Evolutionary conservation across 2,329 filamentous ascomycete species (phyloP).

Genomic region (Cordyceps cicadae): DNA sequence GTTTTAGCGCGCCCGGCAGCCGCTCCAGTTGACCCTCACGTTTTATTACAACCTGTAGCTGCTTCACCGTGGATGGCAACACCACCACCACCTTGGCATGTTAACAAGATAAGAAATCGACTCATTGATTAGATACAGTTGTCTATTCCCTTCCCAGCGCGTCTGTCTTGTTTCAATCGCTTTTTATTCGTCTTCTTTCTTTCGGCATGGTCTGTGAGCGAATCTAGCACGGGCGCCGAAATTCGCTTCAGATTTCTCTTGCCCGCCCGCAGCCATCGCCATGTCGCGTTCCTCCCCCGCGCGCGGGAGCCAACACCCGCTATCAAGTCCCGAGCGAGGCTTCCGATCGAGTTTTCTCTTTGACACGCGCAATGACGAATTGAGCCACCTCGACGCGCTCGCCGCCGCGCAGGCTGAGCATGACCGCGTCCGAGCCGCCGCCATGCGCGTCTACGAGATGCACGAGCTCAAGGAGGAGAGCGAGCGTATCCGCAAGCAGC

Average conservation of each 20-base stretch:
- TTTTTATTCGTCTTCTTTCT: not conserved
- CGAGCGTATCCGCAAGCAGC: slow-evolving; percentile 33
- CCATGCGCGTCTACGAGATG: slow-evolving; percentile 39
- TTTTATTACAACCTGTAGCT: not conserved
- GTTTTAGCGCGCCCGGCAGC: slow-evolving; percentile 17
- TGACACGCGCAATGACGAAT: slow-evolving; percentile 53
- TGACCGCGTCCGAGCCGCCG: slow-evolving; percentile 50
- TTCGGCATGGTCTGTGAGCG: slow-evolving; percentile 4
- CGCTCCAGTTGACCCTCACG: not conserved
- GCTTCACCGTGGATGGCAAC: not conserved
- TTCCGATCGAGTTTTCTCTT: slow-evolving; percentile 54
- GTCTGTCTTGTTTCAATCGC: not conserved
- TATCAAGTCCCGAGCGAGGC: slow-evolving; percentile 33
- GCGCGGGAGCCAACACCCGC: slow-evolving; percentile 27
- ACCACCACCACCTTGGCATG: not conserved
- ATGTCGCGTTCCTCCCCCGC: slow-evolving; percentile 39
- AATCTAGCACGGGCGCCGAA: not conserved
- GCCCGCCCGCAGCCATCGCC: slow-evolving; percentile 10
- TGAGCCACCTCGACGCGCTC: slow-evolving; percentile 57
- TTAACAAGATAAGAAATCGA: not conserved
- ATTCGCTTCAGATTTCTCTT: not conserved
- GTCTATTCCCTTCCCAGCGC: not conserved
- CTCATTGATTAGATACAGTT: not conserved
- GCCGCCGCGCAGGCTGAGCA: slow-evolving; percentile 58
- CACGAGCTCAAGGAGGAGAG: slow-evolving; percentile 39